Evolutionary conservation across 1,284 basidiomycete species (phyloP), one percentile per base, ranked within the genome.

Genomic region (Malassezia japonica): DNA sequence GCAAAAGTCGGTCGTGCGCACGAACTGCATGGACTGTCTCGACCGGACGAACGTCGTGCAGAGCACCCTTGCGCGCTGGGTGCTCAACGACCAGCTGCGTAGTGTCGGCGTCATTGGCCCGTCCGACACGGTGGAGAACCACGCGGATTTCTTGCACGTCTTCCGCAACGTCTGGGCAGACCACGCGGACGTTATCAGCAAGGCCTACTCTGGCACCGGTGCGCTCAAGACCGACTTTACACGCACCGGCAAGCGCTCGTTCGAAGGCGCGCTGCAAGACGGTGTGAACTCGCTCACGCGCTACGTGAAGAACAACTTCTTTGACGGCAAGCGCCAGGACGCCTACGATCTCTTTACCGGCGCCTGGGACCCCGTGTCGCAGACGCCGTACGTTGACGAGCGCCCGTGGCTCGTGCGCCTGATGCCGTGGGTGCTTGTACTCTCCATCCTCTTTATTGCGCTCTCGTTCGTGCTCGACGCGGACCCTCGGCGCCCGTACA

Each of bases 121-220:
- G 5, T 65, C 59, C n/a, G 73, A 62, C 23, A 56, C 62, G 21
- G 38, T 60, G 25, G 54, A 71, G 56, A 40, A 64, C 37, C 63
- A 74, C 53, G 24, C 61, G 48, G 35, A 62, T 29, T 66, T 72
- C 49, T 61, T 85, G 75, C 79, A 79, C 61, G 81, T 89, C 56
- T 91, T 94, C 77, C 81, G 92, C 69, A 85, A 60, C 91, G 90
- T 96, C 73, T 99, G 94, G 94, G 86, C 94, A 18, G 87, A 98
- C 70, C 92, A 98, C 71, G 94, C 89, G 16, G 89, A 99, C 74
- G 78, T 80, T 44, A 86, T 99, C 58, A 85, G 89, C 1, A 83
- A 80, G 54, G 90, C 91, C 0, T 98, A 99, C 75, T 86, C 83
- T 45, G 94, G 94, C 21, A 92, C 91, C 20, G 91, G 87, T 13